Evolutionary conservation across 805 yeast genomes (phyloP).

Genomic region (Teunomyces panamensis): DNA sequence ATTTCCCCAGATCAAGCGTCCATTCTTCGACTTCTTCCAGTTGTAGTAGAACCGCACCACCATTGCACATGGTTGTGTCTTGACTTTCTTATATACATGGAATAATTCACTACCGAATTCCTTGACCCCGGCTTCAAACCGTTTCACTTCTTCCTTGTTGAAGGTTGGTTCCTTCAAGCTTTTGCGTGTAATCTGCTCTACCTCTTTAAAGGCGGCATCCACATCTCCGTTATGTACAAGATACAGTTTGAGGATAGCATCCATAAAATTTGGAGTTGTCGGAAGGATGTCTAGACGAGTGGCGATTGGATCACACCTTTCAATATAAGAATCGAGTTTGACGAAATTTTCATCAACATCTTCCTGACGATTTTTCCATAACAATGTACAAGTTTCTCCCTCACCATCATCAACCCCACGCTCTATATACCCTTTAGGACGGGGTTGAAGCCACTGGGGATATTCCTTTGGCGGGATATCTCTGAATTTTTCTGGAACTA

Average conservation of each 20-base stretch:
- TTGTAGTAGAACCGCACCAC: slow-evolving; percentile 83
- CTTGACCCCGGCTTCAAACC: slow-evolving; percentile 73
- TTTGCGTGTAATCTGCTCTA: slow-evolving; percentile 50
- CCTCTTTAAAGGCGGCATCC: slow-evolving; percentile 45
- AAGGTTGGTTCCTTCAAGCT: slow-evolving; percentile 77
- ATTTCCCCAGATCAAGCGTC: slow-evolving; percentile 79
- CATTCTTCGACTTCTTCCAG: slow-evolving; percentile 85
- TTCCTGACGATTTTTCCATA: slow-evolving; percentile 54
- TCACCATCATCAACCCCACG: slow-evolving; percentile 69
- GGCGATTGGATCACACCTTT: slow-evolving; percentile 57
- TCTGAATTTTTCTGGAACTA: slow-evolving; percentile 48
- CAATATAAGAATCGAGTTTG: slow-evolving; percentile 53
- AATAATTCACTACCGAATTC: slow-evolving; percentile 75
- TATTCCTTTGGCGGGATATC: slow-evolving; percentile 43
- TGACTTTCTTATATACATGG: slow-evolving; percentile 69
- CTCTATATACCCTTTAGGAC: slow-evolving; percentile 79
- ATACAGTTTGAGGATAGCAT: slow-evolving; percentile 59
- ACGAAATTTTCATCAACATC: slow-evolving; percentile 25
- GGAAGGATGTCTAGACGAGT: slow-evolving; percentile 50
- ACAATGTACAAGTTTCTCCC: slow-evolving; percentile 51
- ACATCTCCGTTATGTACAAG: slow-evolving; percentile 52
- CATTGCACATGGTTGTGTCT: slow-evolving; percentile 70
- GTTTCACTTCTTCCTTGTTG: slow-evolving; percentile 53
- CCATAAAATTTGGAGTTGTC: slow-evolving; percentile 79
- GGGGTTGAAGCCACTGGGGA: slow-evolving; percentile 75